phyloP scores from a whole-genome alignment of 2,329 filamentous ascomycete species.

The Trichophyton simii region DNA sequence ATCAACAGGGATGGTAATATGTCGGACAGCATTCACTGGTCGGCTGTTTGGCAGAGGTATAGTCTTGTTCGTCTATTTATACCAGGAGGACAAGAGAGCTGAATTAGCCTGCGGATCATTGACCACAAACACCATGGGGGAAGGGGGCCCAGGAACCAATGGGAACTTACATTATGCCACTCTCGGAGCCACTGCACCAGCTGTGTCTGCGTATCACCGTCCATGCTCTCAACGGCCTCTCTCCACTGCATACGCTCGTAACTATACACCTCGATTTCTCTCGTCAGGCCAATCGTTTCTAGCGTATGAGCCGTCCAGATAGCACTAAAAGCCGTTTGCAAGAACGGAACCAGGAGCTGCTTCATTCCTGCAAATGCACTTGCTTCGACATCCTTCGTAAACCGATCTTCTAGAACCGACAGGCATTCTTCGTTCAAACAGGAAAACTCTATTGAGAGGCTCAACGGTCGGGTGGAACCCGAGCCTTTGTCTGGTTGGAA shows the following conservation, averaged over 20 bases:
- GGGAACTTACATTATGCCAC: conserved; percentile 43
- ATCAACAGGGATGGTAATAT: conserved; percentile 79
- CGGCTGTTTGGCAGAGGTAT: conserved; percentile 21
- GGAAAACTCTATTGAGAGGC: conserved; percentile 62
- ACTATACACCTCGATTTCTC: conserved; percentile 39
- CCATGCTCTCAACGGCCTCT: conserved; percentile 40
- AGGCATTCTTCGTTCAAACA: conserved; percentile 63
- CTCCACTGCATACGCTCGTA: conserved; percentile 45
- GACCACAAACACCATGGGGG: no score
- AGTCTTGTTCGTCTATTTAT: conserved; percentile 19
- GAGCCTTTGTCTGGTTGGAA: conserved; percentile 12
- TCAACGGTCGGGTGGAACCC: conserved; percentile 31
- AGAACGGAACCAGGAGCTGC: conserved; percentile 41
- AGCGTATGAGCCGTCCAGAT: conserved; percentile 38
- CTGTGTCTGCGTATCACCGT: conserved; percentile 30
- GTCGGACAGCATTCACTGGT: conserved; percentile 36
- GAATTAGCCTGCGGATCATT: not conserved
- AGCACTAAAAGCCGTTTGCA: conserved; percentile 36
- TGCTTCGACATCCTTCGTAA: conserved; percentile 35
- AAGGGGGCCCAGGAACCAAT: no score
- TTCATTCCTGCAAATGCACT: conserved; percentile 37
- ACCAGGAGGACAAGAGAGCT: not conserved
- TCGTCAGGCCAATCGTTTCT: conserved; percentile 43
- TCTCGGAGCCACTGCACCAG: conserved; percentile 23
- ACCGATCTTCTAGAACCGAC: conserved; percentile 34